Evolutionary conservation across 75 land plant genomes (phyloP).

Genomic region (Sequoia sempervirens): DNA sequence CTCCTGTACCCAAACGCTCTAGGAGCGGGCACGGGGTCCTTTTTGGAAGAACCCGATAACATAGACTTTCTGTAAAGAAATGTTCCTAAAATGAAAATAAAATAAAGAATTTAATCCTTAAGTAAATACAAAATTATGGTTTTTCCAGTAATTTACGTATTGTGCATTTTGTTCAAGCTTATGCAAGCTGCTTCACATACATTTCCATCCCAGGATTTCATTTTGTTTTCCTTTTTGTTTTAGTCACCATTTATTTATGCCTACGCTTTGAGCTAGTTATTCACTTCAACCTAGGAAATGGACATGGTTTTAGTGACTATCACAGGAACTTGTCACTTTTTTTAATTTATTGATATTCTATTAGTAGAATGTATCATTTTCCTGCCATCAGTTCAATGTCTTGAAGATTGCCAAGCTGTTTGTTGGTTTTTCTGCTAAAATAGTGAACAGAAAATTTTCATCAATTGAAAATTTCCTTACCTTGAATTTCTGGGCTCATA

Average conservation of each 20-base stretch:
- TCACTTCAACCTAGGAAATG: constrained; percentile 3
- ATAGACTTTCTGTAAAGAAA: background rate
- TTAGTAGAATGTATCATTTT: background rate
- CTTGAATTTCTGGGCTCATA: background rate
- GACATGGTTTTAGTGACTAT: constrained; percentile 1
- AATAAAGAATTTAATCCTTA: background rate
- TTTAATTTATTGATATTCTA: background rate
- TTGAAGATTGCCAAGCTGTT: background rate
- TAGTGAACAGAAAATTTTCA: background rate
- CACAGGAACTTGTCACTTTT: background rate
- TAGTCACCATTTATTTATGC: background rate
- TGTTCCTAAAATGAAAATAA: no score
- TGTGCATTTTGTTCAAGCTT: background rate
- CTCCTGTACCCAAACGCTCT: no score
- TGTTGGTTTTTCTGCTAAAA: background rate
- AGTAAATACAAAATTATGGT: background rate
- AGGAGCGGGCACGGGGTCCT: no score
- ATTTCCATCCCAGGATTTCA: background rate
- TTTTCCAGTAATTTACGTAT: background rate
- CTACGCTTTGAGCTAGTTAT: background rate
- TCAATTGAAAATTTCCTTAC: background rate
- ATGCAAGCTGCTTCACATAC: background rate
- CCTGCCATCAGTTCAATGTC: background rate
- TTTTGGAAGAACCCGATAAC: no score
- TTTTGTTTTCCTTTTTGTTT: background rate